Percentiles rank a stretch among this genome's conserved stretches.
Evolutionary conservation across 805 yeast genomes (phyloP).

Genomic region (Candida loeiensis): DNA sequence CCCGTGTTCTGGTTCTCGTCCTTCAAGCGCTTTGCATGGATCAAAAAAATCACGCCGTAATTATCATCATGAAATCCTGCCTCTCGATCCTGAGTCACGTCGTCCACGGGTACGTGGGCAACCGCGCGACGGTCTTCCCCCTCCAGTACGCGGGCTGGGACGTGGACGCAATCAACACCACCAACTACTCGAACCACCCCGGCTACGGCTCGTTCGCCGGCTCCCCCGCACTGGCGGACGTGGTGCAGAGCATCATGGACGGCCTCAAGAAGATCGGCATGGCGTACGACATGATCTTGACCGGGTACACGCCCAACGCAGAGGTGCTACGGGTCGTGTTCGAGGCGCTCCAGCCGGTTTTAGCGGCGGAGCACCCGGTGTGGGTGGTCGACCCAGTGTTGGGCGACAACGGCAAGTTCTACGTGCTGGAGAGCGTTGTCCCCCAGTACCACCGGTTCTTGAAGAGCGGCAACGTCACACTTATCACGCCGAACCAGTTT

Average conservation of each 20-base stretch:
- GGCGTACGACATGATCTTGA: constrained; percentile 60
- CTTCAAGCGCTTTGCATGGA: no score
- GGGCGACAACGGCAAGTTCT: constrained; percentile 84
- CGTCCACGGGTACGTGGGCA: constrained; percentile 94
- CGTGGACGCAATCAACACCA: constrained; percentile 85
- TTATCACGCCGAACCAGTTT: constrained; percentile 72
- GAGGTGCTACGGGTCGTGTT: constrained; percentile 52
- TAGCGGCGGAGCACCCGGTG: constrained; percentile 23
- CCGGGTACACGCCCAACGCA: constrained; percentile 76
- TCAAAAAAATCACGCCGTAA: not conserved
- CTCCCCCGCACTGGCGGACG: constrained; percentile 41
- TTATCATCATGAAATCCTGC: constrained; percentile 4
- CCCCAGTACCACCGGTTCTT: constrained; percentile 51
- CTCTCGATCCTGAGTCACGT: constrained; percentile 76
- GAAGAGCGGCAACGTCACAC: constrained; percentile 37
- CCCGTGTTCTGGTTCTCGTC: no score
- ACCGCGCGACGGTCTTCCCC: constrained; percentile 86
- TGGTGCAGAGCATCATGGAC: constrained; percentile 45
- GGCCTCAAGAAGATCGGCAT: constrained; percentile 52
- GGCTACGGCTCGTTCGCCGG: constrained; percentile 77
- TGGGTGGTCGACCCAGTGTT: constrained; percentile 88
- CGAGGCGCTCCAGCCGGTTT: constrained; percentile 34
- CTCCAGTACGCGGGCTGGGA: constrained; percentile 88
- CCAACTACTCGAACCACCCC: constrained; percentile 87
- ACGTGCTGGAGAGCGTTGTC: constrained; percentile 60